Evolutionary conservation across 495 filamentous ascomycete genomes (phyloP).

Genomic region (Podospora comata): DNA sequence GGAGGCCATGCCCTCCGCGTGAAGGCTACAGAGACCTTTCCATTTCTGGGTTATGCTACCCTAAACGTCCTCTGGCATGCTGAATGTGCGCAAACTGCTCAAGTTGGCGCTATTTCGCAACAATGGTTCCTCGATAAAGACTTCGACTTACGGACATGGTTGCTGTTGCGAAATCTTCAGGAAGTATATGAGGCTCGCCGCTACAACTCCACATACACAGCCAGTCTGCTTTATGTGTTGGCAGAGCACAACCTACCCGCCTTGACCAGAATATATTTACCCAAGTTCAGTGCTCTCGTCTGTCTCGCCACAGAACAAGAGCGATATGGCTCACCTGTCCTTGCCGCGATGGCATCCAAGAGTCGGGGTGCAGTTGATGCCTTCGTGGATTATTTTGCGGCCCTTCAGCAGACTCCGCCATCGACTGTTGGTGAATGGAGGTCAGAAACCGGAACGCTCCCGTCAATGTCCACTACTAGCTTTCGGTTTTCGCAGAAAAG

Average conservation of each 20-base stretch:
- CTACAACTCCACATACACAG: constrained; percentile 27
- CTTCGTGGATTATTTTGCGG: constrained; percentile 27
- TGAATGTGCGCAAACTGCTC: constrained; percentile 24
- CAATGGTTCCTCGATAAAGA: constrained; percentile 32
- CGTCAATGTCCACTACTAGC: not conserved
- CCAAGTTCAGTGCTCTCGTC: constrained; percentile 12
- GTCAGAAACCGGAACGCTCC: not conserved
- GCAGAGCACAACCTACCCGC: constrained; percentile 40
- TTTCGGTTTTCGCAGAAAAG: not conserved
- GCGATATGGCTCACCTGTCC: constrained; percentile 42
- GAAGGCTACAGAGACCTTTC: constrained; percentile 11
- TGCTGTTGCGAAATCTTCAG: constrained; percentile 35
- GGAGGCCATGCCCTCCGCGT: constrained; percentile 24
- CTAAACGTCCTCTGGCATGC: constrained; percentile 22
- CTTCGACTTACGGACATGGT: constrained; percentile 38
- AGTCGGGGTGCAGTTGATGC: constrained; percentile 27
- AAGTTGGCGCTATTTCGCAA: constrained; percentile 34
- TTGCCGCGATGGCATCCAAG: constrained; percentile 41
- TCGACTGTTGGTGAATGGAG: not conserved
- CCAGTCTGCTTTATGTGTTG: constrained; percentile 47
- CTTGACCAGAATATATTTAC: constrained; percentile 35
- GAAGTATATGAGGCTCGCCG: constrained; percentile 20
- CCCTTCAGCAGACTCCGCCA: not conserved
- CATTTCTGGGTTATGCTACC: constrained; percentile 21
- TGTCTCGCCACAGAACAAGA: constrained; percentile 34